These are phyloP conservation scores for Zelopaecilomyces penicillatus DNA, from an alignment of 2,329 filamentous ascomycete species.

Conservation along the genomic window DNA sequence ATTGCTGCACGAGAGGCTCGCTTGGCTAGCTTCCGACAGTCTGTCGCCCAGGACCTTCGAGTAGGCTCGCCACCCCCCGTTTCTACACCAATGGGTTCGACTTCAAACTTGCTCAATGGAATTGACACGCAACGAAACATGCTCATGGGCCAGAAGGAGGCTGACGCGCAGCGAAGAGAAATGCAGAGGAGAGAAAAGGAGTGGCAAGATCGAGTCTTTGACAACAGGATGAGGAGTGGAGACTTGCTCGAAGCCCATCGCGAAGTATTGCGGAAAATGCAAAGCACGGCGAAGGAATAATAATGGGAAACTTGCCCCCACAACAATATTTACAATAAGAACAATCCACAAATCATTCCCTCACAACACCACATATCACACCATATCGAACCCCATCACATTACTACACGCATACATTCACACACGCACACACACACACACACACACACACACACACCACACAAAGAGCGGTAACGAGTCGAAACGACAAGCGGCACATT, in stretches of 20 bases:
- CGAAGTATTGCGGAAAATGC: conserved; percentile 73
- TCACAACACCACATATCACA: too few species aligned
- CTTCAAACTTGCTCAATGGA: conserved; percentile 22
- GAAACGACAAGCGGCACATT: conserved; percentile 1
- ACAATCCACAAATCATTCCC: too few species aligned
- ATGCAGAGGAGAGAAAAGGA: conserved; percentile 49
- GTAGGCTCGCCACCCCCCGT: conserved; percentile 26
- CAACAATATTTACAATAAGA: neutral
- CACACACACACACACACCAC: neutral
- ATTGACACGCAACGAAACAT: conserved; percentile 47
- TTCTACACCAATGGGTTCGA: conserved; percentile 26
- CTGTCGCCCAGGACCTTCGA: conserved; percentile 54
- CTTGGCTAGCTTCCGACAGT: conserved; percentile 60
- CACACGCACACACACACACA: too few species aligned
- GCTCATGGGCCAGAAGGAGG: conserved; percentile 54
- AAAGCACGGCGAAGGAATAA: conserved; percentile 37
- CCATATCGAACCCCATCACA: too few species aligned
- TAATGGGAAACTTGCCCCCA: conserved; percentile 3
- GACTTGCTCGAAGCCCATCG: conserved; percentile 69
- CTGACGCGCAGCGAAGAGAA: conserved; percentile 52
- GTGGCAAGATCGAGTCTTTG: conserved; percentile 54
- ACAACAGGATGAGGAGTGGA: conserved; percentile 67
- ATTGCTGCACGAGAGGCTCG: conserved; percentile 44
- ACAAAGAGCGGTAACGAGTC: neutral
- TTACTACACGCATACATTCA: too few species aligned